Evolutionary conservation across 1,284 basidiomycete species (phyloP).

Genomic region (Ustilago curta): DNA sequence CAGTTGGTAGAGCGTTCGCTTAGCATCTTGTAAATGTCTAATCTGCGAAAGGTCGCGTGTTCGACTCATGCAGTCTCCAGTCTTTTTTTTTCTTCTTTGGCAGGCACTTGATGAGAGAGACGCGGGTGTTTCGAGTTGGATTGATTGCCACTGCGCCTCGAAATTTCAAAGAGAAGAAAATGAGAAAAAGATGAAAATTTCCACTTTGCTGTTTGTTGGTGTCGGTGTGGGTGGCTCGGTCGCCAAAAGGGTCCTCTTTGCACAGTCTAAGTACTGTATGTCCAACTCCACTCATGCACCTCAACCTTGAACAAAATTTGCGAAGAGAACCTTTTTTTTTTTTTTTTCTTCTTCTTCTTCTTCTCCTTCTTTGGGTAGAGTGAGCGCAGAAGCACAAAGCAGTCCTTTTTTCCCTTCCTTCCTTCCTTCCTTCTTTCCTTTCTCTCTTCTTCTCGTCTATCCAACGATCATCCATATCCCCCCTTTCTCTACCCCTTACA

Average conservation of each 20-base stretch:
- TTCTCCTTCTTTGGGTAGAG: not conserved
- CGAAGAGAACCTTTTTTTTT: slow-evolving; percentile 11
- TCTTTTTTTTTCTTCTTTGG: slow-evolving; percentile 3
- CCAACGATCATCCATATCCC: not conserved
- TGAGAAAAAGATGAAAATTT: not conserved
- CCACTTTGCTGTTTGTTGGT: not conserved
- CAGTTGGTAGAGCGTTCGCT: slow-evolving; percentile 61
- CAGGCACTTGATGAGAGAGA: not conserved
- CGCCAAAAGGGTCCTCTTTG: slow-evolving; percentile 7
- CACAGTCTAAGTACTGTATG: not conserved
- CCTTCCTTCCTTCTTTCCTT: not conserved
- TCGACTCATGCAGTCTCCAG: slow-evolving; percentile 60
- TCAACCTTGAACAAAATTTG: slow-evolving; percentile 24
- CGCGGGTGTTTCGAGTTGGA: not conserved
- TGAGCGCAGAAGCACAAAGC: not conserved
- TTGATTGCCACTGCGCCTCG: not conserved
- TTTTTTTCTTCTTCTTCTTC: slow-evolving; percentile 16
- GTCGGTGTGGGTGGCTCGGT: too few relatives aligned
- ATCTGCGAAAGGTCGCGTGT: slow-evolving; percentile 57
- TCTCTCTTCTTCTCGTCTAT: not conserved
- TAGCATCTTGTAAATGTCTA: slow-evolving; percentile 46
- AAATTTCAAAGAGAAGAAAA: not conserved
- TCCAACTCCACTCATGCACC: slow-evolving; percentile 34
- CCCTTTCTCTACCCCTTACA: not conserved
- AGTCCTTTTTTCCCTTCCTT: not conserved